phyloP scores from a whole-genome alignment of 148 eudicot genomes.

The Simmondsia chinensis region DNA sequence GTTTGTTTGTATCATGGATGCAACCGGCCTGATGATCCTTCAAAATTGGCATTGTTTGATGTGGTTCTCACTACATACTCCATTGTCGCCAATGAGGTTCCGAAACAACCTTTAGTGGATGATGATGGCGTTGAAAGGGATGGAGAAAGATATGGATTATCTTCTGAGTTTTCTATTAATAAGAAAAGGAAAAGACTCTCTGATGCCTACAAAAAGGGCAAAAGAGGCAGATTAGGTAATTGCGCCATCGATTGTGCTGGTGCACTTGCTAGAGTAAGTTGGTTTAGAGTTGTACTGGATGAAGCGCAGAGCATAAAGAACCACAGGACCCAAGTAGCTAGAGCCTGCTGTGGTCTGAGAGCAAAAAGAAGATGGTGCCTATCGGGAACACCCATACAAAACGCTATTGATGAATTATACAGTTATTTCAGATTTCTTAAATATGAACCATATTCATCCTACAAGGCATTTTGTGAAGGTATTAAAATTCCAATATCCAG shows the following conservation, averaged over 20 bases:
- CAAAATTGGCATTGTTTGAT: conserved; percentile 60
- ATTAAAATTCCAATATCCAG: conserved; percentile 71
- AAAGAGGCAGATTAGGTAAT: conserved; percentile 57
- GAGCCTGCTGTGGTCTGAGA: conserved; percentile 95
- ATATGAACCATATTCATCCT: conserved; percentile 69
- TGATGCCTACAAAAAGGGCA: conserved; percentile 36
- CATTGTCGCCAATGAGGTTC: conserved; percentile 88
- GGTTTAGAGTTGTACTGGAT: conserved; percentile 94
- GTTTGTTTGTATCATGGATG: conserved; percentile 89
- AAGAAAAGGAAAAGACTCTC: conserved; percentile 49
- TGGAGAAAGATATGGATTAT: conserved; percentile 54
- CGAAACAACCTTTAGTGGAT: conserved; percentile 71
- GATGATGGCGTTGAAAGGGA: conserved; percentile 71
- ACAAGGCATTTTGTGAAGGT: conserved; percentile 46
- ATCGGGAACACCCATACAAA: conserved; percentile 98
- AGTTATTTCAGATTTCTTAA: conserved; percentile 91
- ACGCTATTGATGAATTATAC: conserved; percentile 84
- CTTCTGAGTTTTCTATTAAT: conserved; percentile 39
- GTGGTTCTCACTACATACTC: conserved; percentile 93
- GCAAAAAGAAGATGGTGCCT: conserved; percentile 97
- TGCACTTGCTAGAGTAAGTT: conserved; percentile 74
- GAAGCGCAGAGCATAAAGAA: conserved; percentile 98
- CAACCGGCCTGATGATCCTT: conserved; percentile 68
- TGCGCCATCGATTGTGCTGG: conserved; percentile 46
- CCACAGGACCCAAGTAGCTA: conserved; percentile 88